Base-by-base conservation (phyloP, 148 eudicot species). In the Linanthus parryae region DNA sequence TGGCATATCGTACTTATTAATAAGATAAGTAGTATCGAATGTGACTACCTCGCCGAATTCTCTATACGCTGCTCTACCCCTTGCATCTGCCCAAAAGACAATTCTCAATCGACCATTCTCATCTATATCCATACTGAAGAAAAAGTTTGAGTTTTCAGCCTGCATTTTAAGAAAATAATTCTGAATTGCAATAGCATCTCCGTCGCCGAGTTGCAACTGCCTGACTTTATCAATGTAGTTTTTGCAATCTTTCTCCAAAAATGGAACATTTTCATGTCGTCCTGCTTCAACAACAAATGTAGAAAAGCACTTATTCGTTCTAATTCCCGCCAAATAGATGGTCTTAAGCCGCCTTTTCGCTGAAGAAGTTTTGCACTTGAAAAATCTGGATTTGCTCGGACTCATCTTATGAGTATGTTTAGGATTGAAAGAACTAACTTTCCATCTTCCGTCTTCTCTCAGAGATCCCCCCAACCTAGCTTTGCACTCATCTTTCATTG, bases 131-230 rank as follows among this genome's bases (percentile, higher is more conserved):
- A 38, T 38, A 5, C 5, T 5, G 10, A 5, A 31, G 10, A 31
- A 31, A 10, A 31, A 31, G 10, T 31, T 31, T 31, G 36, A 7
- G 14, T 38, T 38, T 8, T 5, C n/a, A 38, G 12, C 16, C 14
- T 38, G 42, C 42, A 38, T 38, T 5, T n/a, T 38, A 8, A 8
- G n/a, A 38, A 38, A 38, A 38, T 38, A 38, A 3, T 38, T 10
- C 14, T 38, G 42, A 10, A 38, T 38, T 38, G 42, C 42, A 7
- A 5, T n/a, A n/a, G 42, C 42, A 38, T 38, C 42, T n/a, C 42
- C 42, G 4, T 13, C 42, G 11, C 16, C 16, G 3, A 38, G 42
- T n/a, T 13, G 3, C 16, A 38, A 38, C 3, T n/a, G 6, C n/a
- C n/a, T 38, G 7, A 13, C 16, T 38, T 38, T 38, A 6, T 13